phyloP scores from a whole-genome alignment of 2,329 filamentous ascomycete species.

The Cyphellophora europaea region DNA sequence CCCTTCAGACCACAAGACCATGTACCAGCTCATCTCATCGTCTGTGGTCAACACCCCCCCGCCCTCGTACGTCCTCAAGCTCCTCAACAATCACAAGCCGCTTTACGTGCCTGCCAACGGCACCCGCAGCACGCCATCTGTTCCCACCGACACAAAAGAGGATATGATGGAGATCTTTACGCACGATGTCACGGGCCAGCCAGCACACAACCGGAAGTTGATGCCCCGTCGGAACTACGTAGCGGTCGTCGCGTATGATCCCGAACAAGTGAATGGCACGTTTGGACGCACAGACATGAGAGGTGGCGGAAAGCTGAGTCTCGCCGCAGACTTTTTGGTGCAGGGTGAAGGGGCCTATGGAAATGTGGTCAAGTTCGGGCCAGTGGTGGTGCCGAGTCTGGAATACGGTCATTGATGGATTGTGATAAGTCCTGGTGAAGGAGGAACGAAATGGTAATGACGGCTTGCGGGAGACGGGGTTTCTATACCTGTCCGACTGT shows the following conservation, averaged over 20 bases:
- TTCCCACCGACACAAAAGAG: constrained; percentile 84
- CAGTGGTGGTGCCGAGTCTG: constrained; percentile 83
- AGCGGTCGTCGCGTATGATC: constrained; percentile 88
- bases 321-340: constrained; percentile 94
- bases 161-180: constrained; percentile 99
- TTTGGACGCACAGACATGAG: constrained; percentile 32
- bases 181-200: constrained; percentile 75
- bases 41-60: constrained; percentile 86
- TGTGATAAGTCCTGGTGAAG: too few species aligned
- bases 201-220: constrained; percentile 76
- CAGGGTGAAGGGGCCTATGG: constrained; percentile 46
- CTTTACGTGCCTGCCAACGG: constrained; percentile 89
- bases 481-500: too few species aligned
- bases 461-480: too few species aligned
- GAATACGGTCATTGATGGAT: constrained; percentile 56
- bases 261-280: constrained; percentile 56
- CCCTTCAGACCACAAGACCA: constrained; percentile 92
- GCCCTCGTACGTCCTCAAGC: constrained; percentile 74
- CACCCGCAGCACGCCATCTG: constrained; percentile 54
- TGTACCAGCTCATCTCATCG: constrained; percentile 96
- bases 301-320: constrained; percentile 55
- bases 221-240: constrained; percentile 93
- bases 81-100: constrained; percentile 78
- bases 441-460: too few species aligned
- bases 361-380: constrained; percentile 87